Percentiles rank a stretch among this genome's conserved stretches.
These are phyloP conservation scores for Teratosphaeria epicoccoides DNA, from an alignment of 2,329 filamentous ascomycete genomes.

Conservation along the genomic window DNA sequence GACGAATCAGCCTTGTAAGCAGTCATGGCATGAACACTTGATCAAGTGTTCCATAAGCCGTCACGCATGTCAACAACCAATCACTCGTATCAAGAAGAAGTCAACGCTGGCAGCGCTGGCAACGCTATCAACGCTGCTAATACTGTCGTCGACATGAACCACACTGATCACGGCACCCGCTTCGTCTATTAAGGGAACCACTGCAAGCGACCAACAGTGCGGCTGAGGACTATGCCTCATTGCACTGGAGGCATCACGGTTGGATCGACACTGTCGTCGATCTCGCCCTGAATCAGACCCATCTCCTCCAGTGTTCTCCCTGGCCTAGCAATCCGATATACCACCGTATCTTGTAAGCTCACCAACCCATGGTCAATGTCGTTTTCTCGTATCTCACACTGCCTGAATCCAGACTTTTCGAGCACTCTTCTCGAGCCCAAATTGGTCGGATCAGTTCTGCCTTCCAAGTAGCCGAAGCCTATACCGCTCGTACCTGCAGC, in stretches of 20 bases:
- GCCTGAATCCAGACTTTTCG: conserved; percentile 45
- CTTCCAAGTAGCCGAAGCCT: conserved; percentile 30
- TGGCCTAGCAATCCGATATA: conserved; percentile 25
- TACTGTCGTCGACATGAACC: no score
- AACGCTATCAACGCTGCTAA: no score
- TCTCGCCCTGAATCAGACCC: conserved; percentile 7
- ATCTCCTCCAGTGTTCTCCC: conserved; percentile 16
- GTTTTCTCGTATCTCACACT: conserved; percentile 34
- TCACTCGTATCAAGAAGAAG: no score
- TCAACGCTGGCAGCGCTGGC: no score
- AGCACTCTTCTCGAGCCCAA: conserved; percentile 46
- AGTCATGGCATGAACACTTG: no score
- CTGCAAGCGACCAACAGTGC: no score
- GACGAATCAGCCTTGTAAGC: no score
- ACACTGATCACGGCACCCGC: no score
- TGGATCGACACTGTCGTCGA: not conserved
- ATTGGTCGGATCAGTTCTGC: conserved; percentile 42
- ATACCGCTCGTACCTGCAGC: conserved; percentile 10
- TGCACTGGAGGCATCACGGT: conserved; percentile 8
- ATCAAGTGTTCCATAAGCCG: no score
- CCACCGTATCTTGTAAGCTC: conserved; percentile 27
- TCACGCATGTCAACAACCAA: no score
- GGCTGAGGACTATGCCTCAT: no score
- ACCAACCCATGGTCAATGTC: conserved; percentile 29
- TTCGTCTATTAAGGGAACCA: no score